These are phyloP conservation scores for Juncus inflexus DNA, from an alignment of 176 grass and related monocot genomes.

Conservation along the genomic window DNA sequence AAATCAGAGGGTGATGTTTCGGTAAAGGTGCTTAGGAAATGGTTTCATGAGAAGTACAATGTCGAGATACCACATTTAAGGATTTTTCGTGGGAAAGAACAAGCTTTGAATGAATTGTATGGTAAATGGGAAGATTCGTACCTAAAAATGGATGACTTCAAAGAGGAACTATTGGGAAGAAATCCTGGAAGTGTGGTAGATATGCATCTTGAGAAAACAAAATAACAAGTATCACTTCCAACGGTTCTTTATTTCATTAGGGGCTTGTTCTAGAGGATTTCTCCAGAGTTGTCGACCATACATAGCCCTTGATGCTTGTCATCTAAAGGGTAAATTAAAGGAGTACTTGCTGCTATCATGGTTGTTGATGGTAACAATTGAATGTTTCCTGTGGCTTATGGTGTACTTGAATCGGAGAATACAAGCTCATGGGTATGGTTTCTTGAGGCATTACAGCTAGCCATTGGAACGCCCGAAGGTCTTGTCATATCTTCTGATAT, in stretches of 20 bases:
- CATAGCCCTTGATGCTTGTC: constrained; percentile 9
- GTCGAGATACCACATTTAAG: neutral
- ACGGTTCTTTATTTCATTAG: too few species aligned
- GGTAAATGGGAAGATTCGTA: constrained; percentile 6
- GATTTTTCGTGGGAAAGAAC: neutral
- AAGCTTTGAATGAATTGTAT: constrained; percentile 4
- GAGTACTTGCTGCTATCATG: neutral
- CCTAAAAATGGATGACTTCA: neutral
- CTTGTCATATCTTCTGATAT: constrained; percentile 1
- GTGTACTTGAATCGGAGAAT: too few species aligned
- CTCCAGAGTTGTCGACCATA: constrained; percentile 3
- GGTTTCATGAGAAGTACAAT: neutral
- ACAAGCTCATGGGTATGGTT: neutral
- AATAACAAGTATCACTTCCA: too few species aligned
- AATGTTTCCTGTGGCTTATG: too few species aligned
- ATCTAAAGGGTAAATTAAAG: constrained; percentile 13
- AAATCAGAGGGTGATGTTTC: neutral
- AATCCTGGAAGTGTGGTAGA: too few species aligned
- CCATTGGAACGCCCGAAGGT: neutral
- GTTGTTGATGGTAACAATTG: neutral
- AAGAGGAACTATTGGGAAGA: too few species aligned
- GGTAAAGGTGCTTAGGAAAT: neutral
- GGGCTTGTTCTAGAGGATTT: constrained; percentile 1
- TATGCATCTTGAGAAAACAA: too few species aligned
- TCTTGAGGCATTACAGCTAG: neutral